phyloP scores from a whole-genome alignment of 331 rosid genomes.

The Quercus lobata region DNA sequence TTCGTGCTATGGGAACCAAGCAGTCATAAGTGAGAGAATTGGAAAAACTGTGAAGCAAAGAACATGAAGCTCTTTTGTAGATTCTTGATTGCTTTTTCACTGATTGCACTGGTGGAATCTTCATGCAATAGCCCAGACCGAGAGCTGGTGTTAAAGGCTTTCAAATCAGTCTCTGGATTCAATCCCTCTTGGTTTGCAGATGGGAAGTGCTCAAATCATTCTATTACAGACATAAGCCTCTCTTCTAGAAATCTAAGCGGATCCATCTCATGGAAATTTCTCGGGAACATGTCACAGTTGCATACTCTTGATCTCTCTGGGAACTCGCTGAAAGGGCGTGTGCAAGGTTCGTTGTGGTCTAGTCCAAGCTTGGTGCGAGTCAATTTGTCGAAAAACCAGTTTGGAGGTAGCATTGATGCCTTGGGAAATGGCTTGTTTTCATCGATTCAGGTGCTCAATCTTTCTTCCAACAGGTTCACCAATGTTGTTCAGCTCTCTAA shows the following conservation, averaged over 20 bases:
- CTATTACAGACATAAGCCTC: conserved; percentile 36
- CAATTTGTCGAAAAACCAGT: conserved; percentile 55
- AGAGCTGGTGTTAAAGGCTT: conserved; percentile 48
- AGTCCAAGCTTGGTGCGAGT: conserved; percentile 33
- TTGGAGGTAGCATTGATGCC: conserved; percentile 58
- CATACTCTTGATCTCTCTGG: conserved; percentile 59
- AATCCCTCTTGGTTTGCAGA: conserved; percentile 36
- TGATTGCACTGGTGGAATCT: conserved; percentile 37
- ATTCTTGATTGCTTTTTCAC: conserved; percentile 34
- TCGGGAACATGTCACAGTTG: conserved; percentile 55
- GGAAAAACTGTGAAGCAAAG: not conserved
- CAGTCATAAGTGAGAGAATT: not conserved
- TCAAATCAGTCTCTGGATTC: conserved; percentile 63
- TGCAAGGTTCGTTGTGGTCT: conserved; percentile 72
- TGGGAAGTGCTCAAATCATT: conserved; percentile 43
- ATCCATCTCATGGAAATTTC: conserved; percentile 58
- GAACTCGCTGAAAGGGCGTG: conserved; percentile 57
- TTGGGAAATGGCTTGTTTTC: conserved; percentile 28
- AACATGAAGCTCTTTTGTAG: conserved; percentile 33
- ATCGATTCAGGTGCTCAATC: conserved; percentile 55
- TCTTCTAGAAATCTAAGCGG: conserved; percentile 61
- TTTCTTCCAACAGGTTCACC: conserved; percentile 74
- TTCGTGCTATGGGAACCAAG: not conserved
- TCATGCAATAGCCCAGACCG: conserved; percentile 54
- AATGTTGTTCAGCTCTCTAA: conserved; percentile 50